These are phyloP conservation scores for Starmerella bombi DNA, from an alignment of 805 yeast genomes.

Conservation along the genomic window DNA sequence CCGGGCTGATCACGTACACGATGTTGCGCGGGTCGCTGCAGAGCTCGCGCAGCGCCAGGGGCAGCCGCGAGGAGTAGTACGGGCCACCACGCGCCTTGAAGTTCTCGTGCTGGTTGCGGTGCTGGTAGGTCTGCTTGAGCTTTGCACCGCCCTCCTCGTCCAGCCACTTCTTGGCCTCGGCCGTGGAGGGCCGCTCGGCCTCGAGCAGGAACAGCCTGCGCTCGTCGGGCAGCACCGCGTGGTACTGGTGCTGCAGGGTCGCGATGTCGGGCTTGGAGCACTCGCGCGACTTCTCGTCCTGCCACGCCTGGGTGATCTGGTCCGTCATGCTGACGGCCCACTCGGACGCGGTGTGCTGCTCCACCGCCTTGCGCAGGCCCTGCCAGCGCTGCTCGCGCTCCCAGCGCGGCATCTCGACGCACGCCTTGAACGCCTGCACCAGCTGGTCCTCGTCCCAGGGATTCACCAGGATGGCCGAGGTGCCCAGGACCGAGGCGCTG, in stretches of 20 bases:
- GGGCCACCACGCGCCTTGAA: constrained; percentile 1
- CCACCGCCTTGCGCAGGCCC: constrained; percentile 43
- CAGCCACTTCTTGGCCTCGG: constrained; percentile 5
- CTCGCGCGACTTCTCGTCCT: constrained; percentile 33
- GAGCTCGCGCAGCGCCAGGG: constrained; percentile 46
- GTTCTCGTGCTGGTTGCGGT: not conserved
- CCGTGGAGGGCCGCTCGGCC: constrained; percentile 14
- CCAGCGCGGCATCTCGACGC: constrained; percentile 50
- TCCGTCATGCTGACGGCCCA: constrained; percentile 56
- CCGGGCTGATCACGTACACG: constrained; percentile 59
- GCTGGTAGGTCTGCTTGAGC: not conserved
- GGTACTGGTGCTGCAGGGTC: constrained; percentile 9
- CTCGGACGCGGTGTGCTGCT: constrained; percentile 51
- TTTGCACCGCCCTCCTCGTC: constrained; percentile 2
- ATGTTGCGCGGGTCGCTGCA: constrained; percentile 44
- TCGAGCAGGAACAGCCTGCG: constrained; percentile 16
- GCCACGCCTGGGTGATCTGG: constrained; percentile 42
- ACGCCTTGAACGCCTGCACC: constrained; percentile 46
- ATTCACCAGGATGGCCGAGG: constrained; percentile 62
- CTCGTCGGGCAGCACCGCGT: constrained; percentile 4
- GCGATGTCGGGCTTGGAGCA: constrained; percentile 14
- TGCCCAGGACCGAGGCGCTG: constrained; percentile 61
- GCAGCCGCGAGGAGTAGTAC: constrained; percentile 21
- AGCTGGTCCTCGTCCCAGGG: constrained; percentile 78
- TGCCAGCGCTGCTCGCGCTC: constrained; percentile 55